phyloP scores from a whole-genome alignment of 129 eudicot genomes.

The Pittosporum tobira region DNA sequence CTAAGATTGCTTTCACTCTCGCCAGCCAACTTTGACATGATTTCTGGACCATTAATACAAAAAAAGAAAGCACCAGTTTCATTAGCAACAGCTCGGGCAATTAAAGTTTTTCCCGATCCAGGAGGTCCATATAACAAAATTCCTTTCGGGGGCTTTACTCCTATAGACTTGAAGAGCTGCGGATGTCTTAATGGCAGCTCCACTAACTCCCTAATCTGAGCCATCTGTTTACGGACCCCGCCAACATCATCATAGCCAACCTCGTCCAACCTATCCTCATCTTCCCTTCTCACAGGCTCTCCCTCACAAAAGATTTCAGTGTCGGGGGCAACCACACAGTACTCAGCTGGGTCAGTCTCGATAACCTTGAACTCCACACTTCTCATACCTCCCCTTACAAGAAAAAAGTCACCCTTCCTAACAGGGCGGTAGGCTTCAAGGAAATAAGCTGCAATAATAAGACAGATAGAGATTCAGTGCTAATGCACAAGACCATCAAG shows the following conservation, averaged over 20 bases:
- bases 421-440: slow-evolving; percentile 87
- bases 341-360: slow-evolving; percentile 86
- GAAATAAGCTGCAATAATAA: slow-evolving; percentile 69
- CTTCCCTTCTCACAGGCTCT: slow-evolving; percentile 82
- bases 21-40: slow-evolving; percentile 97
- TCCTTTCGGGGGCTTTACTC: slow-evolving; percentile 96
- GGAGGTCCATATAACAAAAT: slow-evolving; percentile 92
- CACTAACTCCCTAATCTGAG: slow-evolving; percentile 86
- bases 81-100: slow-evolving; percentile 92
- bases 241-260: slow-evolving; percentile 97
- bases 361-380: slow-evolving; percentile 86
- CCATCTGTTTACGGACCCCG: slow-evolving; percentile 99
- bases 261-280: slow-evolving; percentile 80
- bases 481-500: not conserved
- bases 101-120: slow-evolving; percentile 88
- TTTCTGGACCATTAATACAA: slow-evolving; percentile 87
- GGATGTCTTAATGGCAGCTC: slow-evolving; percentile 93
- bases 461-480: not conserved
- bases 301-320: slow-evolving; percentile 98
- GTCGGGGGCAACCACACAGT: slow-evolving; percentile 96
- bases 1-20: slow-evolving; percentile 92
- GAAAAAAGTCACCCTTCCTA: slow-evolving; percentile 73
- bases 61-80: slow-evolving; percentile 97
- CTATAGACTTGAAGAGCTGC: slow-evolving; percentile 82
- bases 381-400: slow-evolving; percentile 94